Base-by-base conservation (phyloP, 2,329 filamentous ascomycete genomes). In the Cladobotryum protrusum region DNA sequence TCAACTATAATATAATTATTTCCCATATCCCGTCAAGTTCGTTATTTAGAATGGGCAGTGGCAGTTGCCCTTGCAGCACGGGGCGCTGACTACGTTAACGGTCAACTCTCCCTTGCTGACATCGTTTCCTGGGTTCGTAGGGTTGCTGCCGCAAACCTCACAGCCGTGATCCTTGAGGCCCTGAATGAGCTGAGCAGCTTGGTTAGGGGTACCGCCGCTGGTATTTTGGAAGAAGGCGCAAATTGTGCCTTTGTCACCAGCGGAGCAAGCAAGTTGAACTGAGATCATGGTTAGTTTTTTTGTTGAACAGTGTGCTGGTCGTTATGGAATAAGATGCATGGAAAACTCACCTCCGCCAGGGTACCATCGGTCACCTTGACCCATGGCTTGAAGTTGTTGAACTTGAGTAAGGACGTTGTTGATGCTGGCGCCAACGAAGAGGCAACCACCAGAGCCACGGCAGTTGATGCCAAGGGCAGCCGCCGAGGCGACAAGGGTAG, bases 221-320 rank as follows among this genome's bases (percentile, higher is more conserved):
- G 52, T 51, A 35, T 45, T 56, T 43, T 57, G 54, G 47, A 52
- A 56, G 42, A 52, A 56, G 33, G 54, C 56, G 39, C 56, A 57
- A 19, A 52, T 32, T 47, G 45, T 50, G 14, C 48, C 48, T 14
- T 54, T 47, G 19, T 47, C 15, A 46, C 56, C 53, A 6, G 52
- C 32, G 8, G 56, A 50, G 36, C 56, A 57, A 29, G 49, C 54
- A 14, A 57, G 43, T 50, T 55, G 56, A 14, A 52, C 55, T 56
- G 14, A 14, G 24, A 29, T 29, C 6, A 8, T 29, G 7, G 24
- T 29, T 29, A 29, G 11, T 29, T 2, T 8, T 29, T 6, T 9
- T 29, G 6, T 8, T n/a, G n/a, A n/a, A n/a, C n/a, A n/a, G n/a
- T n/a, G n/a, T n/a, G n/a, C n/a, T n/a, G 7, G 7, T 24, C 20